Conservation (phyloP, 2,329 filamentous ascomycete species). For the Aurifilum marmelostoma region DNA sequence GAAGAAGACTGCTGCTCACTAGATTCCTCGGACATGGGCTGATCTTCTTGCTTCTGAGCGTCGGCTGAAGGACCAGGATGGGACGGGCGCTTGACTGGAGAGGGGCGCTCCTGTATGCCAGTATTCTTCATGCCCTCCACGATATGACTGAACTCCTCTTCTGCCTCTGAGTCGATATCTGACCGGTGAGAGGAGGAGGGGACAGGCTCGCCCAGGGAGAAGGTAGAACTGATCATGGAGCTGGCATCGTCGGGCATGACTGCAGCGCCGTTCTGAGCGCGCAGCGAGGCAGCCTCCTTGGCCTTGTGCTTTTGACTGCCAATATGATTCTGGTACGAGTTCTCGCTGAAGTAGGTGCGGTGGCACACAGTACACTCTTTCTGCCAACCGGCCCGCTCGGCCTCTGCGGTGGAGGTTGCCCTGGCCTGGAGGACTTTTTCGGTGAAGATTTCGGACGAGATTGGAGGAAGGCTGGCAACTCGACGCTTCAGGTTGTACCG, state of each 20-base stretch:
- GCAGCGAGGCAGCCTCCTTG: slow-evolving; percentile 57
- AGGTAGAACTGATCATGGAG: slow-evolving; percentile 87
- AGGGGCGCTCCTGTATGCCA: slow-evolving; percentile 46
- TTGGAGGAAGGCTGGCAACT: slow-evolving; percentile 88
- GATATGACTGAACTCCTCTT: slow-evolving; percentile 76
- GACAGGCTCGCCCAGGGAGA: slow-evolving; percentile 84
- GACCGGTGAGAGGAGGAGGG: slow-evolving; percentile 47
- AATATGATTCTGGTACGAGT: slow-evolving; percentile 91
- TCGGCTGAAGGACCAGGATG: slow-evolving; percentile 52
- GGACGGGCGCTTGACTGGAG: slow-evolving; percentile 58
- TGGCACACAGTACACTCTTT: slow-evolving; percentile 80
- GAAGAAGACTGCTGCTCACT: slow-evolving; percentile 43
- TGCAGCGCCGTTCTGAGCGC: slow-evolving; percentile 38
- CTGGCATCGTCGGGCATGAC: slow-evolving; percentile 69
- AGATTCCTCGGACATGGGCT: slow-evolving; percentile 43
- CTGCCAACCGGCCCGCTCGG: slow-evolving; percentile 87
- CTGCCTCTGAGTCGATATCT: slow-evolving; percentile 66
- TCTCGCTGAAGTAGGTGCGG: slow-evolving; percentile 95
- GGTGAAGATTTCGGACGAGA: slow-evolving; percentile 89
- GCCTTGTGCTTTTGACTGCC: slow-evolving; percentile 87
- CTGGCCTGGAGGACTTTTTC: slow-evolving; percentile 95
- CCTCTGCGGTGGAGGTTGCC: slow-evolving; percentile 79
- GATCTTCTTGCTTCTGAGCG: slow-evolving; percentile 50
- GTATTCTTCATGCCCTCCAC: slow-evolving; percentile 77
- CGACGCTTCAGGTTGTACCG: slow-evolving; percentile 96